A percentile compares a stretch with the other conserved stretches of the same genome.
Conservation (phyloP, 257 asterid species). For the Solanum piurae region DNA sequence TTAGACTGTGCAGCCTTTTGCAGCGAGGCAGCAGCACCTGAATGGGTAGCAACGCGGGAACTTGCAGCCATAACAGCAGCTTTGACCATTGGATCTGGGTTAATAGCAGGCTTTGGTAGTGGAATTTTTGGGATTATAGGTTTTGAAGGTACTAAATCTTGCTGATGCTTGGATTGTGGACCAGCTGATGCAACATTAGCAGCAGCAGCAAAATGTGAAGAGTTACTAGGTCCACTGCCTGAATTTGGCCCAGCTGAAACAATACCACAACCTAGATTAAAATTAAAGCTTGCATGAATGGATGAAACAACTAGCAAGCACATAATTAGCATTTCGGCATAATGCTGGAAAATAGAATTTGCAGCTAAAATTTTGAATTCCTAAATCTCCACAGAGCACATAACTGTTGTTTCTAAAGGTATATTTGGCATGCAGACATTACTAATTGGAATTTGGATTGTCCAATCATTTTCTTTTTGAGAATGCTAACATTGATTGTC, state of each 20-base stretch:
- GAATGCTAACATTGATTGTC: not conserved
- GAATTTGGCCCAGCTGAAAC: constrained; percentile 13
- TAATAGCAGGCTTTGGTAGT: constrained; percentile 19
- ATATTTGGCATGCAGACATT: not conserved
- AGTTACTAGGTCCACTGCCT: constrained; percentile 6
- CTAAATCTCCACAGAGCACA: not conserved
- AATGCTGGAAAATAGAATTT: not conserved
- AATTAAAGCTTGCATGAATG: not conserved
- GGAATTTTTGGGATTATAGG: constrained; percentile 21
- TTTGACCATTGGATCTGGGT: constrained; percentile 56
- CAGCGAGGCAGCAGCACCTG: constrained; percentile 46
- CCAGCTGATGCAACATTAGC: constrained; percentile 13
- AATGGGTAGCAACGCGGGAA: constrained; percentile 57
- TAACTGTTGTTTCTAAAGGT: not conserved
- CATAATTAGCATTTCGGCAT: not conserved
- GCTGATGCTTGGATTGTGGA: constrained; percentile 12
- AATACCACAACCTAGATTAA: not conserved
- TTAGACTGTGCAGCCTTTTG: constrained; percentile 52
- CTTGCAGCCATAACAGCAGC: constrained; percentile 87
- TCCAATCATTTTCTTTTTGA: not conserved
- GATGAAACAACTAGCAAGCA: not conserved
- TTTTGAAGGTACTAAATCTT: constrained; percentile 17
- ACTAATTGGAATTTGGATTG: not conserved
- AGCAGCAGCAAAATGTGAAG: constrained; percentile 13
- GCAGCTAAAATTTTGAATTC: not conserved